phyloP scores from a whole-genome alignment of 1,284 basidiomycete species.

The Porodaedalea pini region DNA sequence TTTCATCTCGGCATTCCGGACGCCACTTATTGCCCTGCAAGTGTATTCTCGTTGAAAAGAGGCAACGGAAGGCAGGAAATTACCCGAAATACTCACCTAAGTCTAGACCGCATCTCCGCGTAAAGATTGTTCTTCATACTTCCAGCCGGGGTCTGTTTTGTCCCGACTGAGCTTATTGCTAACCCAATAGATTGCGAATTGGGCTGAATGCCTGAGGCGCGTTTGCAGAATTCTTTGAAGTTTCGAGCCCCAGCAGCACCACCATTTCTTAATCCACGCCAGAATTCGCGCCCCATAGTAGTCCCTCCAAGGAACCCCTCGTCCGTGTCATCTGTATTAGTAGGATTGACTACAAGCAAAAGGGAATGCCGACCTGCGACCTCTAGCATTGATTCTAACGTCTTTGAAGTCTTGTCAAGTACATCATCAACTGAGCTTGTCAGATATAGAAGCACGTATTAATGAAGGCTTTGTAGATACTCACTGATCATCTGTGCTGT shows the following conservation, averaged over 20 bases:
- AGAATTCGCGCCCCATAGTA: conserved; percentile 55
- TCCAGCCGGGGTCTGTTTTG: conserved; percentile 36
- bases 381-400: conserved; percentile 47
- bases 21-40: conserved; percentile 47
- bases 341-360: conserved; percentile 54
- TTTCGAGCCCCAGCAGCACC: conserved; percentile 52
- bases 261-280: conserved; percentile 55
- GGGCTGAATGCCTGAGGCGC: background rate
- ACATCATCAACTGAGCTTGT: conserved; percentile 39
- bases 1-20: conserved; percentile 66
- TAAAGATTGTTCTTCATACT: conserved; percentile 51
- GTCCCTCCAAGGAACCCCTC: conserved; percentile 62
- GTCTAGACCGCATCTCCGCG: conserved; percentile 44
- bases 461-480: background rate
- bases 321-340: conserved; percentile 35
- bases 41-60: background rate
- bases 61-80: background rate
- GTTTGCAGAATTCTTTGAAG: conserved; percentile 46
- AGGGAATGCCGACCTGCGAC: conserved; percentile 55
- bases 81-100: conserved; percentile 40
- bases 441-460: background rate
- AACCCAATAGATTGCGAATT: conserved; percentile 8
- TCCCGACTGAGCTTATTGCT: conserved; percentile 8
- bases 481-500: background rate
- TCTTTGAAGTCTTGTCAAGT: conserved; percentile 45